Evolutionary conservation across 306 rosid species (phyloP).

Genomic region (Corylus avellana): DNA sequence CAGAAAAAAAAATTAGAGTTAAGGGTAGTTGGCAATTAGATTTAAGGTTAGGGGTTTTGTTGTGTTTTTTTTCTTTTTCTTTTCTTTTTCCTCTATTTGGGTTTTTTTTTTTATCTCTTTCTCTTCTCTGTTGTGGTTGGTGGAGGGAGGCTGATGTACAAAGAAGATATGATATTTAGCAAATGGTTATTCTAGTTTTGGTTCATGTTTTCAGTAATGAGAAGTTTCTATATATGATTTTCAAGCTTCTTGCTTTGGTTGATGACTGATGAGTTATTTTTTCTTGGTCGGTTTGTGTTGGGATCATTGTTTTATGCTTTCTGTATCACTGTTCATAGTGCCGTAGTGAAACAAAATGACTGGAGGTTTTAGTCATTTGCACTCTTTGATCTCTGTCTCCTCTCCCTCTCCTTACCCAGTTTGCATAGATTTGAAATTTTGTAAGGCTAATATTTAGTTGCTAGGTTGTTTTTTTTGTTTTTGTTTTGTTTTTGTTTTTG

Average conservation of each 20-base stretch:
- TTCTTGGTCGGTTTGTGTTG: slow-evolving; percentile 16
- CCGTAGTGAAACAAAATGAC: neutral
- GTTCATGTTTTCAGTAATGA: slow-evolving; percentile 10
- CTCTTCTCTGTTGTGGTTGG: slow-evolving; percentile 36
- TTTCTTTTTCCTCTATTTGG: neutral
- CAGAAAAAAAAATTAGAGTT: slow-evolving; percentile 13
- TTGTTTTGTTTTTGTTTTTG: too few species aligned
- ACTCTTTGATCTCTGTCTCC: too few species aligned
- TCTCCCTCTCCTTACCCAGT: too few species aligned
- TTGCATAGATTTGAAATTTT: too few species aligned
- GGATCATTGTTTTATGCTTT: neutral
- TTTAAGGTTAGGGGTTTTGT: slow-evolving; percentile 37
- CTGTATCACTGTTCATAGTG: neutral
- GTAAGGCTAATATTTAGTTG: too few species aligned
- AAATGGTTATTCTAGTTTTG: slow-evolving; percentile 44
- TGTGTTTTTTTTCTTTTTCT: slow-evolving; percentile 23
- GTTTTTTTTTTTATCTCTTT: slow-evolving; percentile 22
- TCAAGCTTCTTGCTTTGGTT: neutral
- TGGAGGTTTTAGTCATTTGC: neutral
- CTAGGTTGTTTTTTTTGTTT: too few species aligned
- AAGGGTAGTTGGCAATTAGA: slow-evolving; percentile 7
- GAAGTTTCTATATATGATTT: neutral
- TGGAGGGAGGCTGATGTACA: slow-evolving; percentile 55
- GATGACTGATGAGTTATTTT: slow-evolving; percentile 27
- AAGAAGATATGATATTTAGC: slow-evolving; percentile 47